Percentiles rank a stretch among this genome's conserved stretches.
phyloP scores from a whole-genome alignment of 2,329 filamentous ascomycete species.

The Zarea fungicola region DNA sequence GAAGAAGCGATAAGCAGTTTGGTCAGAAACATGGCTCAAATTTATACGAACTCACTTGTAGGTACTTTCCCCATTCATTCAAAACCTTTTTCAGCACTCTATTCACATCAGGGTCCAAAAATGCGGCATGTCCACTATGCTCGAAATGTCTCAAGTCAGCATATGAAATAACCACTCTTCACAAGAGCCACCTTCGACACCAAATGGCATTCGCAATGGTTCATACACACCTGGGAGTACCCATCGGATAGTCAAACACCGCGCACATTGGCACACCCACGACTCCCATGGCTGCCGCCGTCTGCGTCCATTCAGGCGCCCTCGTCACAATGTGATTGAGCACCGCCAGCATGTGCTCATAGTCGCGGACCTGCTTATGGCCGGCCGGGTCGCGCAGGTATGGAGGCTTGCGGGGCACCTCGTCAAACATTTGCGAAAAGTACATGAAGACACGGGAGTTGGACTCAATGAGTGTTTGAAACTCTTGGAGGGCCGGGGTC shows the following conservation, averaged over 20 bases:
- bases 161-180: too few species aligned
- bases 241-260: constrained; percentile 44
- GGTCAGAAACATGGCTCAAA: too few species aligned
- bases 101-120: constrained; percentile 51
- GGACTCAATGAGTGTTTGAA: constrained; percentile 60
- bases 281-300: constrained; percentile 30
- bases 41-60: constrained; percentile 32
- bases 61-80: constrained; percentile 52
- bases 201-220: neutral
- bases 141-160: neutral
- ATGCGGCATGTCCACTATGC: constrained; percentile 46
- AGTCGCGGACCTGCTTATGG: constrained; percentile 58
- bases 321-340: constrained; percentile 55
- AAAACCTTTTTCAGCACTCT: constrained; percentile 48
- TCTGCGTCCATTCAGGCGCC: constrained; percentile 49
- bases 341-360: constrained; percentile 59
- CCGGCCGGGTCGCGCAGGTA: constrained; percentile 60
- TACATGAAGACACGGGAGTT: constrained; percentile 62
- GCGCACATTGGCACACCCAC: constrained; percentile 12
- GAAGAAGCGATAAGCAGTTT: too few species aligned
- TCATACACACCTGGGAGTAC: constrained; percentile 39
- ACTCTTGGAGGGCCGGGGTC: constrained; percentile 57
- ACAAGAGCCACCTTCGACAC: too few species aligned
- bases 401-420: constrained; percentile 55
- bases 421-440: constrained; percentile 62